phyloP scores from a whole-genome alignment of 106 monocot species.

The Dendrobium chrysotoxum region DNA sequence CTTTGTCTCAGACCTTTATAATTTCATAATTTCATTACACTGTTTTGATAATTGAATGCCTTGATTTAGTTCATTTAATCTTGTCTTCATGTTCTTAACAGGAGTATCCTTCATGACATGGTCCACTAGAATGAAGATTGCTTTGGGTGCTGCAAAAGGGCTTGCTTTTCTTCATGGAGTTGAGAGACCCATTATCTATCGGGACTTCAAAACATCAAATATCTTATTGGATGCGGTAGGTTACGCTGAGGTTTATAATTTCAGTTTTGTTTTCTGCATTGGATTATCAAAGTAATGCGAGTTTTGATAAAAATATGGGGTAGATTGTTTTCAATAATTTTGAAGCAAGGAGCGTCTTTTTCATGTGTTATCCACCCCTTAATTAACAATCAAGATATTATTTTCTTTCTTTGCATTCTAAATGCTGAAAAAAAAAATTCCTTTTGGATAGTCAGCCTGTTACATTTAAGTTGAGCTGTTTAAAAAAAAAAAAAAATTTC shows the following conservation, averaged over 20 bases:
- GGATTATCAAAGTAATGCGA: background rate
- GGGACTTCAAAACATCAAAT: constrained; percentile 74
- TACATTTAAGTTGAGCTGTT: too few species aligned
- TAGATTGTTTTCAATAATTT: too few species aligned
- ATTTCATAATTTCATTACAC: background rate
- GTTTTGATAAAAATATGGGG: too few species aligned
- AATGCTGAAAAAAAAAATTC: too few species aligned
- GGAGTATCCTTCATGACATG: constrained; percentile 64
- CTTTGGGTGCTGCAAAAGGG: constrained; percentile 59
- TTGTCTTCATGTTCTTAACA: constrained; percentile 18
- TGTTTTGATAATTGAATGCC: background rate
- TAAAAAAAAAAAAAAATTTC: too few species aligned
- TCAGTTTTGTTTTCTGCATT: background rate
- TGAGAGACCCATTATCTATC: constrained; percentile 56
- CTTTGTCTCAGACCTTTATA: background rate
- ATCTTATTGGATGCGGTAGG: constrained; percentile 58
- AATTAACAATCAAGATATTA: too few species aligned
- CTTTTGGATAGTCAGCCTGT: too few species aligned
- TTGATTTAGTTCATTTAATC: background rate
- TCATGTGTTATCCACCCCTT: too few species aligned
- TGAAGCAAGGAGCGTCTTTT: too few species aligned
- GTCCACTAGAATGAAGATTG: constrained; percentile 66
- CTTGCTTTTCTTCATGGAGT: constrained; percentile 65
- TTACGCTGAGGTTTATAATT: background rate
- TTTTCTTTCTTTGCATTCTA: too few species aligned